Conservation (phyloP, 371 early-diverging fungal species). For the Lichtheimia ramosa region DNA sequence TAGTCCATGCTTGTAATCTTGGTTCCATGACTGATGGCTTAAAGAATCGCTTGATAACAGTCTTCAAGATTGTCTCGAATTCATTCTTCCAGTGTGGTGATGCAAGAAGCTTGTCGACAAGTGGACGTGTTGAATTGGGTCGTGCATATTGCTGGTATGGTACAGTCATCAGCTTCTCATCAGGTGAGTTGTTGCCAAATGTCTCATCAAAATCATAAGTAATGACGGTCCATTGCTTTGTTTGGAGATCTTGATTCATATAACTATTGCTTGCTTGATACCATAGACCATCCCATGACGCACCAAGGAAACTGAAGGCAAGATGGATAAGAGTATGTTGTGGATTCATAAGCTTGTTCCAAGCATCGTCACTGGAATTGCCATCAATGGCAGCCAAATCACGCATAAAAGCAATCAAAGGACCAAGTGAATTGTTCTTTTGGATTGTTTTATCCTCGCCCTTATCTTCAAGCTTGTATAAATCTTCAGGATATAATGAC, state of each 20-base stretch:
- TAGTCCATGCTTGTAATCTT: slow-evolving; percentile 45
- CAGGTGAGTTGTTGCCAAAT: slow-evolving; percentile 34
- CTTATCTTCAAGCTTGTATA: slow-evolving; percentile 35
- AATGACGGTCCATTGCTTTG: slow-evolving; percentile 52
- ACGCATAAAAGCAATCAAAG: slow-evolving; percentile 19
- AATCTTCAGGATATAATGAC: slow-evolving; percentile 21
- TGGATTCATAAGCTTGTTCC: slow-evolving; percentile 28
- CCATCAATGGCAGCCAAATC: slow-evolving; percentile 18
- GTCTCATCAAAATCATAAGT: slow-evolving; percentile 62
- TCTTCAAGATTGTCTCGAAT: slow-evolving; percentile 51
- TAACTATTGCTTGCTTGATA: slow-evolving; percentile 54
- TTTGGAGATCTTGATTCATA: slow-evolving; percentile 43
- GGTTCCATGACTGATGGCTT: slow-evolving; percentile 50
- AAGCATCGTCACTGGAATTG: slow-evolving; percentile 19
- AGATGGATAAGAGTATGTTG: slow-evolving; percentile 34
- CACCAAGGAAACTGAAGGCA: slow-evolving; percentile 48
- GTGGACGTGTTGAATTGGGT: slow-evolving; percentile 33
- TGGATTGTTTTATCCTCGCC: slow-evolving; percentile 15
- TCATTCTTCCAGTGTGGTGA: slow-evolving; percentile 43
- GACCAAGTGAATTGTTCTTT: slow-evolving; percentile 15
- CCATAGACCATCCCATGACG: slow-evolving; percentile 53
- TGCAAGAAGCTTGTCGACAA: slow-evolving; percentile 38
- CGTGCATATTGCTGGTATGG: slow-evolving; percentile 43
- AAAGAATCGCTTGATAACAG: slow-evolving; percentile 51
- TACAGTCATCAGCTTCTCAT: slow-evolving; percentile 14